Conservation (phyloP, 306 rosid genomes). For the Sphenostylis stenocarpa region DNA sequence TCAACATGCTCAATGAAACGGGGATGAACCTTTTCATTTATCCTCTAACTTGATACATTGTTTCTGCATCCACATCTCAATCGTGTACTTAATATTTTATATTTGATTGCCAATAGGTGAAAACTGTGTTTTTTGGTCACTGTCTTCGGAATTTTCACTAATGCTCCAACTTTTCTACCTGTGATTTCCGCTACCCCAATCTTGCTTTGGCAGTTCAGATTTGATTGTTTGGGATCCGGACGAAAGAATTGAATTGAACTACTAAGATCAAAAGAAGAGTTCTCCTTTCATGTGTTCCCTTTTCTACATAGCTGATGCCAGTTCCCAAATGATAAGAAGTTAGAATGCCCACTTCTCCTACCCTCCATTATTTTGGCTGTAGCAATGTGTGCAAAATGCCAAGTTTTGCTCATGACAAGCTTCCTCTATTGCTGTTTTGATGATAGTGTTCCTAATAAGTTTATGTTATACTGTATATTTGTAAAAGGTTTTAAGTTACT, state of each 20-base stretch:
- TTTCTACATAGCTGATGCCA: not conserved
- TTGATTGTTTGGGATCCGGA: not conserved
- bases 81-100: not conserved
- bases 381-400: not conserved
- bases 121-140: not conserved
- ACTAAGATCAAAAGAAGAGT: not conserved
- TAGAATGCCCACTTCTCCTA: not conserved
- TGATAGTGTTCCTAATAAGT: slow-evolving; percentile 1
- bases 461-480: not conserved
- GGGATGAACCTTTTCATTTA: not conserved
- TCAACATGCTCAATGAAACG: not conserved
- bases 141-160: not conserved
- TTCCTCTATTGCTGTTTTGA: slow-evolving; percentile 19
- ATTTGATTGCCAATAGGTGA: not conserved
- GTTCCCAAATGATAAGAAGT: slow-evolving; percentile 6
- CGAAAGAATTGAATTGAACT: not conserved
- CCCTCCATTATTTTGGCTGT: not conserved
- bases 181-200: not conserved
- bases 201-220: not conserved
- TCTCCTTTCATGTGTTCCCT: not conserved
- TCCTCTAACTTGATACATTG: not conserved
- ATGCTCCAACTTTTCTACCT: not conserved
- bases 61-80: not conserved
- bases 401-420: slow-evolving; percentile 8
- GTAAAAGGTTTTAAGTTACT: not conserved